Evolutionary conservation across 2,329 filamentous ascomycete species (phyloP), one percentile per base, ranked within the genome.

Genomic region (Pseudopyrenochaeta lycopersici): DNA sequence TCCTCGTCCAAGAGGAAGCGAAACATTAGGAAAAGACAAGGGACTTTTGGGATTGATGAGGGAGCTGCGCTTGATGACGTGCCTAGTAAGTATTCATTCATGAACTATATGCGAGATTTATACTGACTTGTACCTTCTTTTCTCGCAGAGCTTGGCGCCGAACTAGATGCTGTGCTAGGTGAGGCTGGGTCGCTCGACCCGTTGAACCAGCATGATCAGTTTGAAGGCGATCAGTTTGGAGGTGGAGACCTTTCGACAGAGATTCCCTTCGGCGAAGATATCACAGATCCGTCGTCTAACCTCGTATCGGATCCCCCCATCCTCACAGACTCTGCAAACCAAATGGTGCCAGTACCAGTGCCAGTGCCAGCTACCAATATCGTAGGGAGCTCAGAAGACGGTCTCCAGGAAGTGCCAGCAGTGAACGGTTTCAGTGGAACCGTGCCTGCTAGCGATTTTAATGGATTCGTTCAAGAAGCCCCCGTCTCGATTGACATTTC

Each of bases 51-150:
- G 3, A 15, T 41, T 29, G 44, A 54, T 32, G 30, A 31, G 12
- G 46, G 38, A n/a, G 18, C 31, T 10, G 2, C 14, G n/a, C 45
- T 54, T 31, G 51, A 54, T 35, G 40, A 53, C 27, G 46, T 41
- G 7, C 40, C 48, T 6, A 27, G 23, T 27, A 27, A 27, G 23
- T 27, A 4, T 27, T 27, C 23, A 27, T 27, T 4, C 9, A 5
- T 27, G 23, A 27, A 27, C 23, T 27, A 27, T 27, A 27, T 27
- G 4, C 9, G 23, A 27, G 9, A 27, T 27, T 27, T 27, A 9
- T 27, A 27, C 23, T 27, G 9, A 27, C n/a, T 27, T 27, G 9
- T 27, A 27, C 23, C 23, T 27, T 4, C 23, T 27, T 27, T 9
- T 27, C 23, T 27, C 23, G 23, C 23, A 36, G 27, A 46, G 29